phyloP scores from a whole-genome alignment of 352 stramenopile genomes.

The Elongisporangium prolatum region DNA sequence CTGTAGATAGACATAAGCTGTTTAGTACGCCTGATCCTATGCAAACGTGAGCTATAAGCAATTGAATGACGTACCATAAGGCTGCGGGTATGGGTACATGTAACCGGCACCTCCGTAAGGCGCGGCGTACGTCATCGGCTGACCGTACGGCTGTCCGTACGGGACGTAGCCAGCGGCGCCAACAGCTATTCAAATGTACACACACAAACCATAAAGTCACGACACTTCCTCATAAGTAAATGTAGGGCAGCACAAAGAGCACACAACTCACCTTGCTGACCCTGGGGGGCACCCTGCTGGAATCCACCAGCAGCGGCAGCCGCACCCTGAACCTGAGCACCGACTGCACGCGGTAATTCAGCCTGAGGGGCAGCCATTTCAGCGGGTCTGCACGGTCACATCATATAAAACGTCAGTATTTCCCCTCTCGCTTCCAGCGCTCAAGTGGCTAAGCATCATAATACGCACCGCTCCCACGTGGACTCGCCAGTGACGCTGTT shows the following conservation, averaged over 20 bases:
- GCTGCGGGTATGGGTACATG: conserved; percentile 85
- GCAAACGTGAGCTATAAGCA: background rate
- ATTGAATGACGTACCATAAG: conserved; percentile 45
- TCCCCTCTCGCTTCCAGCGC: background rate
- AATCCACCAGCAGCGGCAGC: conserved; percentile 26
- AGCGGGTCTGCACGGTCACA: conserved; percentile 26
- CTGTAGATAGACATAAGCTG: conserved; percentile 14
- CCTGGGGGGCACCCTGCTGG: conserved; percentile 32
- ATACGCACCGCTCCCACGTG: conserved; percentile 83
- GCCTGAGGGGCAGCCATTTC: conserved; percentile 39
- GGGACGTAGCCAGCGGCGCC: conserved; percentile 47
- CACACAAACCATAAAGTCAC: background rate
- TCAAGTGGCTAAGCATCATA: background rate
- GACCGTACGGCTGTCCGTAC: conserved; percentile 73
- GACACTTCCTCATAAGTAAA: background rate
- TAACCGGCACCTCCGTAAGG: conserved; percentile 70
- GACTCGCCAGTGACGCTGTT: conserved; percentile 88
- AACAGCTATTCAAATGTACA: conserved; percentile 1
- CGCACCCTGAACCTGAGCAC: conserved; percentile 6
- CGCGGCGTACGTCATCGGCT: conserved; percentile 72
- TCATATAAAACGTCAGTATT: background rate
- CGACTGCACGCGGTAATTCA: conserved; percentile 25
- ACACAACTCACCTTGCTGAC: conserved; percentile 29
- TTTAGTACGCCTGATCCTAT: background rate
- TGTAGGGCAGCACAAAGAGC: background rate